Evolutionary conservation across 805 yeast genomes (phyloP).

Genomic region (Wickerhamiella hasegawae): DNA sequence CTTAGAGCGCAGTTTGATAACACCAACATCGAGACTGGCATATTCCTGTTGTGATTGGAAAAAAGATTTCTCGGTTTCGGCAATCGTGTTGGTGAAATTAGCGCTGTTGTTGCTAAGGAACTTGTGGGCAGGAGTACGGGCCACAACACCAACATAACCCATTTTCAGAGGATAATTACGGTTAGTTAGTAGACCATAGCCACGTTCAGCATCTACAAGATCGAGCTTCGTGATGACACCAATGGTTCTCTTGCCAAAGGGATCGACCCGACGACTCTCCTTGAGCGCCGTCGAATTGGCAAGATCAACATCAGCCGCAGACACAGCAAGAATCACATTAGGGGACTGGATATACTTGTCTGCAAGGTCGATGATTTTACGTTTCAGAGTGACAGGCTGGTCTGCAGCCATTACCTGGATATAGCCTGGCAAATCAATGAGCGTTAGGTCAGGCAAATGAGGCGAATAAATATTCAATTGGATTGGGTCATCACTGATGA

Average conservation of each 20-base stretch:
- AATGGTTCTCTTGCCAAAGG: slow-evolving; percentile 85
- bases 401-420: slow-evolving; percentile 95
- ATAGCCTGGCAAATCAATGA: slow-evolving; percentile 95
- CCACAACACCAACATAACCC: slow-evolving; percentile 98
- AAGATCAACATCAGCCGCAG: slow-evolving; percentile 94
- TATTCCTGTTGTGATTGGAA: slow-evolving; percentile 48
- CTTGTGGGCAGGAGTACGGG: slow-evolving; percentile 43
- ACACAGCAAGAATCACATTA: slow-evolving; percentile 85
- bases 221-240: slow-evolving; percentile 94
- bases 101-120: slow-evolving; percentile 35
- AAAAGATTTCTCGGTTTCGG: slow-evolving; percentile 35
- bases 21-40: slow-evolving; percentile 53
- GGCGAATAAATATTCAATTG: slow-evolving; percentile 86
- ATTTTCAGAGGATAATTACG: slow-evolving; percentile 76
- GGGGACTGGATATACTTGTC: slow-evolving; percentile 79
- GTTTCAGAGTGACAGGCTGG: slow-evolving; percentile 75
- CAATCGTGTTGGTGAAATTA: slow-evolving; percentile 34
- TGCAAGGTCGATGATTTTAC: slow-evolving; percentile 64
- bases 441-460: slow-evolving; percentile 74
- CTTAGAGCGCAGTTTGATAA: slow-evolving; percentile 57
- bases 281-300: slow-evolving; percentile 91
- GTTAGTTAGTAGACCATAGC: slow-evolving; percentile 52
- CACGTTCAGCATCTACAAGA: slow-evolving; percentile 63
- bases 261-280: slow-evolving; percentile 81
- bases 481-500: slow-evolving; percentile 86